A percentile compares a stretch with the other conserved stretches of the same genome.
These are phyloP conservation scores for Quercus ilex DNA, from an alignment of 306 rosid species.

Conservation along the genomic window DNA sequence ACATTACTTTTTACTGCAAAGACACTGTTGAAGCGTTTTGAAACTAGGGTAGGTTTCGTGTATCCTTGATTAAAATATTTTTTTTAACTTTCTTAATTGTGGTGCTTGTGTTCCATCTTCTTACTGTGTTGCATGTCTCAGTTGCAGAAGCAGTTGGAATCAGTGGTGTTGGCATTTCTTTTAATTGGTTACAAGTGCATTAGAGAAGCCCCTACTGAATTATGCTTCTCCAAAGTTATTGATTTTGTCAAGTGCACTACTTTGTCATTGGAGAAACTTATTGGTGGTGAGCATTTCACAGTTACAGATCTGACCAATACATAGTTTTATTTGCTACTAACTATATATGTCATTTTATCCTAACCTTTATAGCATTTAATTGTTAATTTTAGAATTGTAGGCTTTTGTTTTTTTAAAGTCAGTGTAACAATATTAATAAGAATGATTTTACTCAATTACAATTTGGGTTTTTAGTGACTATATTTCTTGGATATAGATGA, in stretches of 20 bases:
- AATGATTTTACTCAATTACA: background rate
- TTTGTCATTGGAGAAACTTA: conserved; percentile 49
- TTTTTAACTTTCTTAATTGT: background rate
- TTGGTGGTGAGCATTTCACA: conserved; percentile 49
- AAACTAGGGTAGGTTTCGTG: conserved; percentile 60
- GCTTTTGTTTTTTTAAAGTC: background rate
- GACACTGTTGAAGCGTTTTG: conserved; percentile 56
- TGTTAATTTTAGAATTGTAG: background rate
- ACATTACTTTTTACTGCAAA: conserved; percentile 56
- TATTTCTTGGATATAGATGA: background rate
- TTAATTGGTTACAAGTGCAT: conserved; percentile 67
- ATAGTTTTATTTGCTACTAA: background rate
- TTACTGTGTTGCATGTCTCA: conserved; percentile 21
- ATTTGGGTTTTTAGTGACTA: background rate
- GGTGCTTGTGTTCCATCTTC: conserved; percentile 5
- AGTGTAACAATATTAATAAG: background rate
- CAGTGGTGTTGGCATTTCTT: conserved; percentile 65
- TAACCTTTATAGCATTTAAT: background rate
- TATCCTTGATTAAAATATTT: conserved; percentile 13
- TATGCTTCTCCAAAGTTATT: conserved; percentile 59
- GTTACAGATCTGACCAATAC: conserved; percentile 11
- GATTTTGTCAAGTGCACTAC: conserved; percentile 55
- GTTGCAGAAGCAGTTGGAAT: conserved; percentile 58
- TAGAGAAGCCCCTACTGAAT: conserved; percentile 58
- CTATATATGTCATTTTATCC: background rate